phyloP scores from a whole-genome alignment of 2,329 filamentous ascomycete species.

The Cryphonectria carpinicola region DNA sequence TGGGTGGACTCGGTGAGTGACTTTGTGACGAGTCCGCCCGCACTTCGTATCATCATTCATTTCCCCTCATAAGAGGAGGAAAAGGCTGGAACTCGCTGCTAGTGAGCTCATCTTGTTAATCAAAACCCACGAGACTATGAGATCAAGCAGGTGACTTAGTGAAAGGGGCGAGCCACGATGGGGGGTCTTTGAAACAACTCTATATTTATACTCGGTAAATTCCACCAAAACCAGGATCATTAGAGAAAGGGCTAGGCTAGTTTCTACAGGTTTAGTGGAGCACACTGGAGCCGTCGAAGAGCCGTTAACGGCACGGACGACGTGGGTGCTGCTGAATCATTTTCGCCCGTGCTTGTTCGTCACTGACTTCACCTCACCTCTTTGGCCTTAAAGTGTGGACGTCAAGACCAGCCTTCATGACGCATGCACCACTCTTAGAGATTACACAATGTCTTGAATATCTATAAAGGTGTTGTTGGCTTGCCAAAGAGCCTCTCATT shows the following conservation, averaged over 20 bases:
- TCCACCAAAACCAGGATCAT: background rate
- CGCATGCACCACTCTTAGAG: background rate
- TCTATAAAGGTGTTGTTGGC: background rate
- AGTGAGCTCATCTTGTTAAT: background rate
- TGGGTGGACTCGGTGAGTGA: background rate
- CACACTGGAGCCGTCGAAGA: background rate
- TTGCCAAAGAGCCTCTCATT: background rate
- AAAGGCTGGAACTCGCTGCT: background rate
- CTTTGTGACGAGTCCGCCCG: background rate
- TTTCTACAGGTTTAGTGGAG: background rate
- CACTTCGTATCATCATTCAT: background rate
- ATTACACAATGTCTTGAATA: background rate
- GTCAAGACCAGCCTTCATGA: background rate
- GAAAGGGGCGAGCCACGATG: background rate
- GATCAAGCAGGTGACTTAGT: background rate
- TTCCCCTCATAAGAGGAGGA: background rate
- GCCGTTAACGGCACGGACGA: background rate
- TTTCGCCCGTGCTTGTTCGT: background rate
- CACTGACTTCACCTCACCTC: background rate
- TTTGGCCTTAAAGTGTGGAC: background rate
- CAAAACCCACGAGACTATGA: background rate
- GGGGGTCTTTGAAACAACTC: background rate
- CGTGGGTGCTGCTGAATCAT: background rate
- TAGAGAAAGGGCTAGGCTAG: background rate
- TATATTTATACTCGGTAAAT: background rate